Evolutionary conservation across 768 basidiomycete genomes (phyloP).

Genomic region (Harrya chromipes): DNA sequence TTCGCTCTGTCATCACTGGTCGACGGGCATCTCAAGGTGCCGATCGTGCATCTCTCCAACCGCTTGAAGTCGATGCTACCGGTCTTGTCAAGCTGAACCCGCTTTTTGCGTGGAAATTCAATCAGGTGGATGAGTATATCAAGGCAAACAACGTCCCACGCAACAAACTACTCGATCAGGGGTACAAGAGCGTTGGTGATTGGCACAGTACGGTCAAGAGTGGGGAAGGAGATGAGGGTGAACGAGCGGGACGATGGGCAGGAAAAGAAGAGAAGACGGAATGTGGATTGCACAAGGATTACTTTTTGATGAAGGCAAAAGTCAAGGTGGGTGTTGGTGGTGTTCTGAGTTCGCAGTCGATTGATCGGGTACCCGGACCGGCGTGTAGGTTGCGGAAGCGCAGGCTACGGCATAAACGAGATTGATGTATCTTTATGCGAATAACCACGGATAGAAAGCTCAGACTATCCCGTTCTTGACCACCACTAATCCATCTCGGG

Average conservation of each 20-base stretch:
- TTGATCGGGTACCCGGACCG: background rate
- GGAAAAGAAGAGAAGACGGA: conserved; percentile 85
- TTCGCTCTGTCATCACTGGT: conserved; percentile 91
- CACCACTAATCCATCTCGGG: too few species aligned
- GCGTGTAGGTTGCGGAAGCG: too few species aligned
- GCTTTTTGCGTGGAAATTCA: conserved; percentile 84
- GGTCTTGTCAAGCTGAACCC: conserved; percentile 95
- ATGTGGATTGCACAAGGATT: conserved; percentile 93
- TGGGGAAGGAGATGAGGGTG: conserved; percentile 62
- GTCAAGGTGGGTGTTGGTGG: conserved; percentile 34
- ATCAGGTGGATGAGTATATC: conserved; percentile 81
- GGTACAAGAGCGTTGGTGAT: conserved; percentile 95
- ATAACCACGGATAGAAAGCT: too few species aligned
- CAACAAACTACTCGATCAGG: conserved; percentile 84
- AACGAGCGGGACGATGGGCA: conserved; percentile 91
- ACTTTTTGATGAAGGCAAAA: conserved; percentile 68
- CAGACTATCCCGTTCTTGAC: too few species aligned
- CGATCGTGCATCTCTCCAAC: conserved; percentile 77
- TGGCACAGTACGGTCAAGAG: conserved; percentile 91
- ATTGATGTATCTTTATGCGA: too few species aligned
- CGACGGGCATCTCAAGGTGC: conserved; percentile 91
- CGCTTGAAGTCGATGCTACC: conserved; percentile 87
- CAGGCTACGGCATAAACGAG: too few species aligned
- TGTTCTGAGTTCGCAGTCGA: background rate
- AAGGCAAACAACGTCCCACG: conserved; percentile 78